Evolutionary conservation across 805 yeast genomes (phyloP), one percentile per base, ranked within the genome.

Genomic region (Debaryomyces maramus): DNA sequence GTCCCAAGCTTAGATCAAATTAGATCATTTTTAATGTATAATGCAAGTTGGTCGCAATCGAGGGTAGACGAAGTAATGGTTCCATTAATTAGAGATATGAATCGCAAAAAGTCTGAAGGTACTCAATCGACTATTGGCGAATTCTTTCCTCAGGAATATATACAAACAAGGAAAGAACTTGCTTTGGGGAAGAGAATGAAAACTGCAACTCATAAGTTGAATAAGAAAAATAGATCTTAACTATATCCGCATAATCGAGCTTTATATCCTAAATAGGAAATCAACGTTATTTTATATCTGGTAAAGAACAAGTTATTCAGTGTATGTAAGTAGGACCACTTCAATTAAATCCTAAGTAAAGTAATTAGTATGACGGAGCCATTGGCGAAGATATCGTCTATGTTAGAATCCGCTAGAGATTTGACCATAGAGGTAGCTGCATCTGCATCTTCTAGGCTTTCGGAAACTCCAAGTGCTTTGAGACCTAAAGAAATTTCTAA

Each of bases 371-470:
- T 69, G 74, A 51, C 68, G 21, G 73, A 67, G 32, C 77, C 88
- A 3, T 65, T 84, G 30, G 67, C 81, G 8, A 75, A 77, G 44
- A 67, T 87, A 51, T 74, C 89, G 16, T 79, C 86, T 11, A 80
- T 87, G 63, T 68, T 88, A 39, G 95, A 86, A 63, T 79, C 88
- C 18, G 95, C 95, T 1, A 76, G 80, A 47, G 89, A 82, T 47
- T 61, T 87, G 50, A 85, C 95, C 3, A 70, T 85, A 36, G 93
- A 85, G 49, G 95, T 95, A 1, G 93, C 95, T 1, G 84, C 82
- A 1, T 79, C 86, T 8, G 93, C 95, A 0, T 76, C 88, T 1
- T 75, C 83, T 5, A 69, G 80, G 45, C 63, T 81, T 18, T 76
- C 81, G 15, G 90, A 83, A 43, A 75, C 85, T 5, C 80, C 87